Percentiles rank a stretch among this genome's conserved stretches.
phyloP scores from a whole-genome alignment of 1,139 yeast genomes.

The Yamadazyma buinensis region DNA sequence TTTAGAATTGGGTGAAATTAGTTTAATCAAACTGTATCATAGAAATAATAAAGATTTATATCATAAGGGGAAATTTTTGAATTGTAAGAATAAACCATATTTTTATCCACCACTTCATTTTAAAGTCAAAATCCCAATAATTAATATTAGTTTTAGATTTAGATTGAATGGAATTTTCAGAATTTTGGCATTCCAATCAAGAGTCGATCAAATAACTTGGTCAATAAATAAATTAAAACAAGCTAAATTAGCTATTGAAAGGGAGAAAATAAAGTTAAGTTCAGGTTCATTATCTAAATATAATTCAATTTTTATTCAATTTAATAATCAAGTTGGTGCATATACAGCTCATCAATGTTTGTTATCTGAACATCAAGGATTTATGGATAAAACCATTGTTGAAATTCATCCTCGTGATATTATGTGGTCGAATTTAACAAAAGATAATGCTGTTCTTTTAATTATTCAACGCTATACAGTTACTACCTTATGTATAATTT shows the following conservation, averaged over 20 bases:
- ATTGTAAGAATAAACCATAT: constrained; percentile 8
- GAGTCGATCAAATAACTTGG: constrained; percentile 26
- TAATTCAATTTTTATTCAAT: constrained; percentile 51
- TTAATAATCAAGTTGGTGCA: constrained; percentile 45
- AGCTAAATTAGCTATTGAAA: constrained; percentile 18
- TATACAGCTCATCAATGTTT: constrained; percentile 54
- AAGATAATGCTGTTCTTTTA: constrained; percentile 27
- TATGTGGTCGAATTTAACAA: constrained; percentile 52
- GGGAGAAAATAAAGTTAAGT: constrained; percentile 17
- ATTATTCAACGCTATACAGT: constrained; percentile 39
- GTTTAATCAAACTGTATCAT: constrained; percentile 15
- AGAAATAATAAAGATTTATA: constrained; percentile 7
- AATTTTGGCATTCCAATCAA: constrained; percentile 19
- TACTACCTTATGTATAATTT: constrained; percentile 36
- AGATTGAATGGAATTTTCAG: constrained; percentile 31
- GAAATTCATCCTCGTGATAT: constrained; percentile 57
- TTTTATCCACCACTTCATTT: constrained; percentile 36
- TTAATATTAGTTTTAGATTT: constrained; percentile 4
- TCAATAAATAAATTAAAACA: constrained; percentile 19
- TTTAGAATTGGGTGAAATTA: constrained; percentile 36
- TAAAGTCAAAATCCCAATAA: constrained; percentile 7
- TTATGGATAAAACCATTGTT: constrained; percentile 38
- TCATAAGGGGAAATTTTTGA: constrained; percentile 5
- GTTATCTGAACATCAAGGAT: constrained; percentile 39
- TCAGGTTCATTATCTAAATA: constrained; percentile 19